Evolutionary conservation across 768 basidiomycete species (phyloP).

Genomic region (Cyclocybe cylindracea): DNA sequence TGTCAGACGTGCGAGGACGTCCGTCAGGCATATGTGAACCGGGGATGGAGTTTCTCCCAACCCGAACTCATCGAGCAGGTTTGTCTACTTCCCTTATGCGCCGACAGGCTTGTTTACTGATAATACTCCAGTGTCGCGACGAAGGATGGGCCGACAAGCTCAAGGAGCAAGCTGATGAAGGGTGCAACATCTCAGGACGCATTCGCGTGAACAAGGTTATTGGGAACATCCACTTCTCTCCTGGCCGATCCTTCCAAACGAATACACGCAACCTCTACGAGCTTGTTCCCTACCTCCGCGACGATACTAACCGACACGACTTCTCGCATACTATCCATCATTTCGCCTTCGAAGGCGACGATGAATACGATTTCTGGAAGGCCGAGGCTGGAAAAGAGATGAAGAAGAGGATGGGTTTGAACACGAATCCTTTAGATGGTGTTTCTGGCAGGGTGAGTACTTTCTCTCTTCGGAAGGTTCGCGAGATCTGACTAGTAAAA

Average conservation of each 20-base stretch:
- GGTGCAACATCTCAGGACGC: conserved; percentile 90
- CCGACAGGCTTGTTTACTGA: neutral
- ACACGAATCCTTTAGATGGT: conserved; percentile 74
- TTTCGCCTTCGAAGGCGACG: conserved; percentile 81
- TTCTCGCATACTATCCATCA: conserved; percentile 88
- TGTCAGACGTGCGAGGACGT: conserved; percentile 98
- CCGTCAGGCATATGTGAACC: conserved; percentile 82
- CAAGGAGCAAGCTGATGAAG: conserved; percentile 89
- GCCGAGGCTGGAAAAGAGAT: conserved; percentile 59
- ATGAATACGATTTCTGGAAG: conserved; percentile 76
- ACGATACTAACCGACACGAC: conserved; percentile 87
- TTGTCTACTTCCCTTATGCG: conserved; percentile 18
- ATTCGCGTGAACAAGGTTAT: conserved; percentile 97
- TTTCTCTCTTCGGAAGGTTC: neutral
- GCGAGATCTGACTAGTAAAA: neutral
- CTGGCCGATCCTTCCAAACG: conserved; percentile 93
- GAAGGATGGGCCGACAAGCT: conserved; percentile 97
- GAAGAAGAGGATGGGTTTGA: conserved; percentile 74
- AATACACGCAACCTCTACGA: conserved; percentile 79
- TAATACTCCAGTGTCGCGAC: conserved; percentile 66
- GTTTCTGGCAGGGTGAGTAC: conserved; percentile 54
- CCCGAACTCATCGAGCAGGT: conserved; percentile 95
- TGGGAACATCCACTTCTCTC: conserved; percentile 93
- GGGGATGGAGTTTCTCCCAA: conserved; percentile 93
- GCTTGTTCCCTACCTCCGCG: conserved; percentile 91